phyloP scores from a whole-genome alignment of 345 rosid species.

The Brassica napus region DNA sequence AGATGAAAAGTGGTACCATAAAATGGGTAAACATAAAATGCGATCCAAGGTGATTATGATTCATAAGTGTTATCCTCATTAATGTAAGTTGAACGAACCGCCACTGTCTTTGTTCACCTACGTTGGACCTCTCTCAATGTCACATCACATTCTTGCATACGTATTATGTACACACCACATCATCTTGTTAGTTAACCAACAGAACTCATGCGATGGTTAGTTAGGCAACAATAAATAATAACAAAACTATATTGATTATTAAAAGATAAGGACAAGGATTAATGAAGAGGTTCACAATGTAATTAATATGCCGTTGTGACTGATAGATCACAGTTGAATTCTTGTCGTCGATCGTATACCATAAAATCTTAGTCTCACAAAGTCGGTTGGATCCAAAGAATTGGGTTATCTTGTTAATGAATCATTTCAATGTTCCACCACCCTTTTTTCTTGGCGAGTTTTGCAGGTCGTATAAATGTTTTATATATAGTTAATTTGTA shows the following conservation, averaged over 20 bases:
- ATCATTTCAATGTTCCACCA: not conserved
- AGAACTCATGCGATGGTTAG: constrained; percentile 11
- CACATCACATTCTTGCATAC: constrained; percentile 14
- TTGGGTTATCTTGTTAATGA: not conserved
- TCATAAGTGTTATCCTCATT: not conserved
- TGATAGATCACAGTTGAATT: not conserved
- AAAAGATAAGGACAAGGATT: not conserved
- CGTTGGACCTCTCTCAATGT: constrained; percentile 20
- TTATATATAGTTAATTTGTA: too few species aligned
- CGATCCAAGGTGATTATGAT: not conserved
- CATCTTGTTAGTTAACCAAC: constrained; percentile 36
- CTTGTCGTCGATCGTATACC: too few species aligned
- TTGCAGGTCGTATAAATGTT: not conserved
- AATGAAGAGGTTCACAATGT: not conserved
- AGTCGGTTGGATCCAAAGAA: not conserved
- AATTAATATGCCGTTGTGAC: not conserved
- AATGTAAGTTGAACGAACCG: constrained; percentile 8
- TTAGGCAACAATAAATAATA: constrained; percentile 16
- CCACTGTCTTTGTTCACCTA: constrained; percentile 12
- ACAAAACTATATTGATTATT: not conserved
- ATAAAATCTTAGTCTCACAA: too few species aligned
- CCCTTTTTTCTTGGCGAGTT: not conserved
- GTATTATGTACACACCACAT: constrained; percentile 8
- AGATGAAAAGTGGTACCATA: too few species aligned
- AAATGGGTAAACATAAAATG: not conserved